Evolutionary conservation across 2,329 filamentous ascomycete species (phyloP).

Genomic region (Arthrobotrys sphaeroides): DNA sequence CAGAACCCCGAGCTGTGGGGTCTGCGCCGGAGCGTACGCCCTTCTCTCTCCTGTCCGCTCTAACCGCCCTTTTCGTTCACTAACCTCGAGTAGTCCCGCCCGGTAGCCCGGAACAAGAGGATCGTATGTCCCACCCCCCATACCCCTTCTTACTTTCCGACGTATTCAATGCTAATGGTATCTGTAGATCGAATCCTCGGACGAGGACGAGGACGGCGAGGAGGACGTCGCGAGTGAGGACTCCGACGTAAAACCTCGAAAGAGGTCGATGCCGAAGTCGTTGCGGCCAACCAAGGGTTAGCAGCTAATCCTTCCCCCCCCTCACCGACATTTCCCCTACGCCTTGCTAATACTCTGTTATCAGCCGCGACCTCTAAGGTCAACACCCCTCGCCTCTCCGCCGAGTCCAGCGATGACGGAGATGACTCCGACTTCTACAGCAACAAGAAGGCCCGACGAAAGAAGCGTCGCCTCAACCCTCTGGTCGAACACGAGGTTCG

Average conservation of each 20-base stretch:
- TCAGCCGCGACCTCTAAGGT: constrained; percentile 50
- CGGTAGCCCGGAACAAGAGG: constrained; percentile 63
- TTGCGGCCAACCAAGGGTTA: constrained; percentile 31
- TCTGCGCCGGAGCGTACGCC: constrained; percentile 84
- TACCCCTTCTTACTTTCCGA: constrained; percentile 24
- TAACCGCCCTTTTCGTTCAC: background rate
- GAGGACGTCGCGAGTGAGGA: constrained; percentile 32
- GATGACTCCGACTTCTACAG: constrained; percentile 77
- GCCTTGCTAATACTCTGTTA: background rate
- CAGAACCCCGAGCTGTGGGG: constrained; percentile 92
- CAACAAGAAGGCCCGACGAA: constrained; percentile 78
- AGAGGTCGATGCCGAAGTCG: constrained; percentile 19
- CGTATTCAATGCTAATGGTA: constrained; percentile 14
- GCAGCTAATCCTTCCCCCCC: background rate
- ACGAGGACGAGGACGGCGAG: constrained; percentile 52
- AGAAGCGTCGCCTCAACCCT: constrained; percentile 72
- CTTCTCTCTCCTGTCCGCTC: background rate
- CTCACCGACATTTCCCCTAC: background rate
- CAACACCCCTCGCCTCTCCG: constrained; percentile 62
- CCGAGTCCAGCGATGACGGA: constrained; percentile 70
- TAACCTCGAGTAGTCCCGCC: constrained; percentile 63
- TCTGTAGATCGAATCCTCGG: constrained; percentile 53
- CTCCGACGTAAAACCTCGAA: constrained; percentile 45
- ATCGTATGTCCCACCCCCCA: constrained; percentile 49
- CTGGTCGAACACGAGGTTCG: constrained; percentile 81